Evolutionary conservation across 2,329 filamentous ascomycete genomes (phyloP).

Genomic region (Xylaria polymorpha): DNA sequence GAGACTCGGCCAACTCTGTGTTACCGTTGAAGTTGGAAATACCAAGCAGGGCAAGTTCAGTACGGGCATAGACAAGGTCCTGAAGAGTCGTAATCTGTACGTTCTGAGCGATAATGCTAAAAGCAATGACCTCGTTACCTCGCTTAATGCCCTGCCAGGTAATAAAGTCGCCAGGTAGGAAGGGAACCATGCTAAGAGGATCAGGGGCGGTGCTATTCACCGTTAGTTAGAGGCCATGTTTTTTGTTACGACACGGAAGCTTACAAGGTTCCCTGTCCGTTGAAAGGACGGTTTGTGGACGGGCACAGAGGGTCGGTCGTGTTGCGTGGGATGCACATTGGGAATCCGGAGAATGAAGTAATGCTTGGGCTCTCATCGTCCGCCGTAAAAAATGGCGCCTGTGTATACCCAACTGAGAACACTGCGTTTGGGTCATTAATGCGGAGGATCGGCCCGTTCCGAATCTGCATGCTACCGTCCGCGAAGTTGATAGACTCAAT

Average conservation of each 20-base stretch:
- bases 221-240: not conserved
- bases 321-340: slow-evolving; percentile 63
- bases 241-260: not conserved
- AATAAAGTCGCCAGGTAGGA: slow-evolving; percentile 53
- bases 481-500: slow-evolving; percentile 52
- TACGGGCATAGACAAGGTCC: slow-evolving; percentile 51
- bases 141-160: slow-evolving; percentile 51
- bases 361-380: slow-evolving; percentile 62
- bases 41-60: slow-evolving; percentile 52
- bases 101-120: slow-evolving; percentile 53
- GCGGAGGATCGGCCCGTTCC: slow-evolving; percentile 50
- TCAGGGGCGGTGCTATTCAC: slow-evolving; percentile 50
- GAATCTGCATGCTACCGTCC: slow-evolving; percentile 52
- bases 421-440: slow-evolving; percentile 60
- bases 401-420: slow-evolving; percentile 54
- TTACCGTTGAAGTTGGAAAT: slow-evolving; percentile 52
- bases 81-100: slow-evolving; percentile 52
- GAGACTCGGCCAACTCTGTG: slow-evolving; percentile 52
- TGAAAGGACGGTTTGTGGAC: slow-evolving; percentile 50
- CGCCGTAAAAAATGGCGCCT: slow-evolving; percentile 57
- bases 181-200: slow-evolving; percentile 53
- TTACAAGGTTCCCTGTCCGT: slow-evolving; percentile 51
- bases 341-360: slow-evolving; percentile 61
- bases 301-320: slow-evolving; percentile 53
- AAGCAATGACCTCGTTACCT: slow-evolving; percentile 51